Percentiles rank a stretch among this genome's conserved stretches.
Evolutionary conservation across 176 grass and related monocot genomes (phyloP).

Genomic region (Lolium perenne): DNA sequence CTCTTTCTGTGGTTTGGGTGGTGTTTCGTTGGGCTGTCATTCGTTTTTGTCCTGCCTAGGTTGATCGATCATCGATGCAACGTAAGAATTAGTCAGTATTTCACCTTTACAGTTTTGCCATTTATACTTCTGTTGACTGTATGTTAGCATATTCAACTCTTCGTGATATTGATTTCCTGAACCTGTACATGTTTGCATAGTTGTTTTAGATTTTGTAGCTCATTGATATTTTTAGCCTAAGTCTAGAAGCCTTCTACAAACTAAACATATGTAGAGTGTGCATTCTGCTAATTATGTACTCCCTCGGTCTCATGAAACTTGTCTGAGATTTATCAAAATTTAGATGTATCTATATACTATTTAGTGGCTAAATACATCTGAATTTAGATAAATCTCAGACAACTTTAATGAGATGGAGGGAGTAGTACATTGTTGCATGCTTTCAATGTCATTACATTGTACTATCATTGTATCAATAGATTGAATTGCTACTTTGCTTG

Average conservation of each 20-base stretch:
- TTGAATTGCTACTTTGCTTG: background rate
- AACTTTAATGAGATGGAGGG: no score
- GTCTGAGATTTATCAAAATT: no score
- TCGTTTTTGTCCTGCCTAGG: background rate
- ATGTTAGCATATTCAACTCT: background rate
- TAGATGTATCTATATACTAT: no score
- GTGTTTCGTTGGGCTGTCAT: background rate
- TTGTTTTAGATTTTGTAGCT: background rate
- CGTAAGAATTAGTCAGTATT: background rate
- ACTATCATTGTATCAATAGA: background rate
- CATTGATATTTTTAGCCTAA: background rate
- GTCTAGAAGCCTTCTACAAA: background rate
- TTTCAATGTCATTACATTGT: background rate
- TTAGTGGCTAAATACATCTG: no score
- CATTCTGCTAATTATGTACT: background rate
- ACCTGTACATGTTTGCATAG: background rate
- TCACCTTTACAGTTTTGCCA: background rate
- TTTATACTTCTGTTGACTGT: background rate
- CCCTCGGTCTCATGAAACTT: no score
- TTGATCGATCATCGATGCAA: background rate
- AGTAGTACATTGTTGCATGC: background rate
- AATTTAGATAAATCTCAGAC: no score
- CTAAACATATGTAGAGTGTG: background rate
- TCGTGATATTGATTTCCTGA: background rate
- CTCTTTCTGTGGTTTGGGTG: background rate